Base-by-base conservation (phyloP, 2,329 filamentous ascomycete species). In the Neonectria neomacrospora region DNA sequence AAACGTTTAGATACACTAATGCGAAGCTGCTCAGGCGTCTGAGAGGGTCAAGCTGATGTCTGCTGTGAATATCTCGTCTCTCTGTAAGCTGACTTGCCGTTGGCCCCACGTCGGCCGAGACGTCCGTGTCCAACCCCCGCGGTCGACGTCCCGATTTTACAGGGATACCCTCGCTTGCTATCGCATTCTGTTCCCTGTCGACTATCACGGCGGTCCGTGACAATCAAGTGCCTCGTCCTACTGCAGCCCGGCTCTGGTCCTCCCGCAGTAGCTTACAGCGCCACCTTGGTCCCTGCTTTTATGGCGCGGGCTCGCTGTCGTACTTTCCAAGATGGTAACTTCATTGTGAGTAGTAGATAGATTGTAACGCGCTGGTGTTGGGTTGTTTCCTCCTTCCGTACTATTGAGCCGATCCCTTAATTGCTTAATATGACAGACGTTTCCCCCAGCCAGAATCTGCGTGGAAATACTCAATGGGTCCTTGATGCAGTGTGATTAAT, bases 1-100 rank as follows among this genome's bases (percentile, higher is more conserved):
- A 50, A 45, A 39, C 45, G 48, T 61, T 45, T 63, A 58, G 54
- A 63, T 53, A 50, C 52, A 50, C 58, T 58, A 57, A 50, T 58
- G 41, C 42, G 53, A 63, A 39, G 54, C 60, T 63, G 54, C 60
- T 47, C 54, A 58, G 54, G 54, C 54, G 41, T 54, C 32, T 51
- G 37, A 51, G 18, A 34, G 32, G 2, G 6, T 18, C 6, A 6
- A 6, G 23, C 23, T 26, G 23, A 6, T 26, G 23, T 26, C 3
- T 26, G 23, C 6, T 26, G 23, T 20, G n/a, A 11, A 42, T 45
- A 42, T 45, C 7, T 10, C 9, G 2, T 28, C 22, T 23, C 5
- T 16, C 14, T 28, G 26, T 30, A 23, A n/a, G 23, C 45, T 48
- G 14, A 30, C 16, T 30, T 4, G 7, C 14, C 10, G 10, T 8